phyloP scores from a whole-genome alignment of 352 stramenopile genomes.

The Globisporangium solare region DNA sequence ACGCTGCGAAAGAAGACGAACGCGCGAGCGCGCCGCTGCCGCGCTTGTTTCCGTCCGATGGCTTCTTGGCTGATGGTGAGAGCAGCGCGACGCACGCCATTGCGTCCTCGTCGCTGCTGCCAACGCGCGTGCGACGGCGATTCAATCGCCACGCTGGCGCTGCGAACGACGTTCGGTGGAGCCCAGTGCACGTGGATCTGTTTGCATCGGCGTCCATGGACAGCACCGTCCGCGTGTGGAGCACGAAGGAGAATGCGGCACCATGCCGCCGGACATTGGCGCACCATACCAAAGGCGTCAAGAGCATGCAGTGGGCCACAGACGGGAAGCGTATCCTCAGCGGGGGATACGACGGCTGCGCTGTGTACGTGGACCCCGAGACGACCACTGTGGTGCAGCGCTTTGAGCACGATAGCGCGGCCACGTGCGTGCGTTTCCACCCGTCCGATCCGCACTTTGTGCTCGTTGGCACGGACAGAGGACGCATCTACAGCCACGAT shows the following conservation, averaged over 20 bases:
- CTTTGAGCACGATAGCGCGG: constrained; percentile 1
- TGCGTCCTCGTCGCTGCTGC: neutral
- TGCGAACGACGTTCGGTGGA: constrained; percentile 44
- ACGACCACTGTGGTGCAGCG: constrained; percentile 15
- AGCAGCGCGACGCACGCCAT: neutral
- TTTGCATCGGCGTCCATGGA: constrained; percentile 69
- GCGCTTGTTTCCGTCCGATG: constrained; percentile 3
- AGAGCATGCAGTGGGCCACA: constrained; percentile 50
- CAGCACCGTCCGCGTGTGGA: constrained; percentile 42
- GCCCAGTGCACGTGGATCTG: constrained; percentile 21
- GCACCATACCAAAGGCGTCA: constrained; percentile 38
- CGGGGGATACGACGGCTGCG: constrained; percentile 36
- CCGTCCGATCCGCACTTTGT: constrained; percentile 24
- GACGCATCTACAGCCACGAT: constrained; percentile 34
- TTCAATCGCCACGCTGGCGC: constrained; percentile 26
- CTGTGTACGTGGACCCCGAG: constrained; percentile 28
- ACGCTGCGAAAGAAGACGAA: neutral
- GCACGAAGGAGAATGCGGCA: constrained; percentile 10
- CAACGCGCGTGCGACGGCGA: neutral
- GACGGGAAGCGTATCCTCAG: constrained; percentile 37
- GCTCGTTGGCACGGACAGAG: constrained; percentile 28
- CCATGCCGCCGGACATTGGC: constrained; percentile 14
- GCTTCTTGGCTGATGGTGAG: neutral
- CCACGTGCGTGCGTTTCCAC: constrained; percentile 30
- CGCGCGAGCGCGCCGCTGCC: neutral